Percentiles rank a stretch among this genome's conserved stretches.
Evolutionary conservation across 345 rosid species (phyloP).

Genomic region (Eucalyptus marginata): DNA sequence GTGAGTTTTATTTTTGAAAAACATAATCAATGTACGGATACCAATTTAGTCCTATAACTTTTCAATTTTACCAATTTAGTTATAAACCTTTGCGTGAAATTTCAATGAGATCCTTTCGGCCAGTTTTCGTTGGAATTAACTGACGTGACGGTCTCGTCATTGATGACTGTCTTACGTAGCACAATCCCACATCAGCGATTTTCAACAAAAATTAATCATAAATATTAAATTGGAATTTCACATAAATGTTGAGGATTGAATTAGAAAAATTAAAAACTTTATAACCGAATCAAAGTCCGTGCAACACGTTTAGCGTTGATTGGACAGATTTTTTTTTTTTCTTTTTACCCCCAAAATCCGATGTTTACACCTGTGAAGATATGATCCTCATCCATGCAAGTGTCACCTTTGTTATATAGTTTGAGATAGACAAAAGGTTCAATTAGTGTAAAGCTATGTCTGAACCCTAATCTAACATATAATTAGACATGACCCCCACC

Average conservation of each 20-base stretch:
- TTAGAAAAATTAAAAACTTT: neutral
- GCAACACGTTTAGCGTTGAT: neutral
- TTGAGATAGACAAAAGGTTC: neutral
- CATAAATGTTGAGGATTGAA: neutral
- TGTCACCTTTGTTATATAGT: neutral
- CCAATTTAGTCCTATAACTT: neutral
- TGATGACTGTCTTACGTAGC: neutral
- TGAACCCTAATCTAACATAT: neutral
- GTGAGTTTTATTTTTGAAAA: neutral
- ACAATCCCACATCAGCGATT: neutral
- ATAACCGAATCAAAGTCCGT: fast-evolving
- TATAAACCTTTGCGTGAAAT: neutral
- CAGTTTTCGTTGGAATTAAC: neutral
- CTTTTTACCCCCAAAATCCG: neutral
- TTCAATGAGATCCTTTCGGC: neutral
- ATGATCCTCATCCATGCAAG: neutral
- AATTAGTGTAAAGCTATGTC: neutral
- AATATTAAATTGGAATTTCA: neutral
- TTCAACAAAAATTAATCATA: fast-evolving
- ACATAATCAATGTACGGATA: neutral
- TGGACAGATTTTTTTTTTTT: neutral
- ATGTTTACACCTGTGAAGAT: neutral
- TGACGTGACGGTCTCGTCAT: fast-evolving
- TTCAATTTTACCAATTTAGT: neutral
- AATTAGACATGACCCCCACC: neutral